A percentile compares a stretch with the other conserved stretches of the same genome.
These are phyloP conservation scores for Globisporangium megalacanthum DNA, from an alignment of 352 stramenopile genomes.

Conservation along the genomic window DNA sequence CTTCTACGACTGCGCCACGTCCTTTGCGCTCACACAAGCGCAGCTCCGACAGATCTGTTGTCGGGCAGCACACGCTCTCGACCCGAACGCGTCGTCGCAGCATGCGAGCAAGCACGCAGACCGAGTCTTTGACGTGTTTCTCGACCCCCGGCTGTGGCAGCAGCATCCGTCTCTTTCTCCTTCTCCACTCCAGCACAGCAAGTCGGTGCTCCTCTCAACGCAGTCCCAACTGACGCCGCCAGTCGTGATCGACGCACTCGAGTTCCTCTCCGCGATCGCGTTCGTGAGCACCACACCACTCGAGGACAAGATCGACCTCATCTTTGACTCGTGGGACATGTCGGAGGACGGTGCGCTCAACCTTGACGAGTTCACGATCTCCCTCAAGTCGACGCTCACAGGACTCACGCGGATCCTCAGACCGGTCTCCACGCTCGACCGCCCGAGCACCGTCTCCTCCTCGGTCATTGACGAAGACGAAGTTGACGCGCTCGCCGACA, in stretches of 20 bases:
- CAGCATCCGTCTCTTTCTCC: constrained; percentile 6
- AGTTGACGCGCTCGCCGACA: constrained; percentile 51
- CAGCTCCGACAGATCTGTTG: constrained; percentile 66
- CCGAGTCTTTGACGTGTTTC: constrained; percentile 53
- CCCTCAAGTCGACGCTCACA: constrained; percentile 76
- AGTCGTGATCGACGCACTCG: constrained; percentile 60
- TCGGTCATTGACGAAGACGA: constrained; percentile 50
- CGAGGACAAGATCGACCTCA: constrained; percentile 76
- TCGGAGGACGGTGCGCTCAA: constrained; percentile 74
- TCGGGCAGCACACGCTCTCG: constrained; percentile 30
- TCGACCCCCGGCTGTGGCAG: constrained; percentile 26
- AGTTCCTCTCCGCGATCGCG: constrained; percentile 70
- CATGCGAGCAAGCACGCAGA: constrained; percentile 42
- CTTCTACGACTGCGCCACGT: constrained; percentile 77
- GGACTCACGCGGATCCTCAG: constrained; percentile 68
- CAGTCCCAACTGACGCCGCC: constrained; percentile 5
- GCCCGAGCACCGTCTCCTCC: background rate
- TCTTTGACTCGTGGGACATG: constrained; percentile 88
- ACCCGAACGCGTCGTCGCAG: constrained; percentile 34
- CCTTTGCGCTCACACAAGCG: constrained; percentile 54
- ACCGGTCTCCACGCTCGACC: constrained; percentile 11
- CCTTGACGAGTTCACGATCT: constrained; percentile 84
- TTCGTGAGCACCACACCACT: constrained; percentile 54
- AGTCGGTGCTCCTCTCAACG: no score
- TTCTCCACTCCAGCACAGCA: background rate